A percentile compares a stretch with the other conserved stretches of the same genome.
Evolutionary conservation across 108 stramenopile species (phyloP).

Genomic region (Craspedostauros australis): DNA sequence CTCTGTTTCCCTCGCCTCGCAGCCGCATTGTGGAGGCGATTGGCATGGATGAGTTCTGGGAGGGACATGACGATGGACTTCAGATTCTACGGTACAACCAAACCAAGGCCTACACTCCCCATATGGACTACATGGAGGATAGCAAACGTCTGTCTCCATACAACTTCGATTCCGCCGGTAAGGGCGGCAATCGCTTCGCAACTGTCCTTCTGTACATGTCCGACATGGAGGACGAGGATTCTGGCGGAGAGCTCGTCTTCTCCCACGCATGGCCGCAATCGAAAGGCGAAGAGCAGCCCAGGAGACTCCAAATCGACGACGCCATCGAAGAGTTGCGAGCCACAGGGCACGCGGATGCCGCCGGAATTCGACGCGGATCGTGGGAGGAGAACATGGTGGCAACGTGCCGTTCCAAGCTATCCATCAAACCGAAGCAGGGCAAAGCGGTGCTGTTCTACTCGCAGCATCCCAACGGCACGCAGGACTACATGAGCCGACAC

Average conservation of each 20-base stretch:
- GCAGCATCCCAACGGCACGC: slow-evolving; percentile 55
- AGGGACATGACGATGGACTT: slow-evolving; percentile 82
- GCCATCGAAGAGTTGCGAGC: slow-evolving; percentile 34
- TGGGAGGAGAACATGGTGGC: slow-evolving; percentile 77
- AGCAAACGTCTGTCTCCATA: slow-evolving; percentile 12
- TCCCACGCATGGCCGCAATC: slow-evolving; percentile 39
- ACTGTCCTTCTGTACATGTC: slow-evolving; percentile 82
- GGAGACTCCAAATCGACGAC: slow-evolving; percentile 2
- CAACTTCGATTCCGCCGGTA: slow-evolving; percentile 41
- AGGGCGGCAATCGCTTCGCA: slow-evolving; percentile 76
- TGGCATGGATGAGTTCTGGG: slow-evolving; percentile 75
- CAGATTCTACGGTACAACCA: slow-evolving; percentile 87
- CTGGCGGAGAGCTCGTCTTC: slow-evolving; percentile 89
- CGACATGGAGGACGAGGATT: slow-evolving; percentile 57
- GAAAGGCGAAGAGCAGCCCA: background rate
- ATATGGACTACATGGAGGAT: slow-evolving; percentile 71
- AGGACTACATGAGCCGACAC: slow-evolving; percentile 46
- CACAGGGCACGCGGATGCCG: slow-evolving; percentile 36
- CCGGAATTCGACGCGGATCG: slow-evolving; percentile 36
- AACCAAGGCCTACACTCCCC: slow-evolving; percentile 67
- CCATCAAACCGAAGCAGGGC: slow-evolving; percentile 43
- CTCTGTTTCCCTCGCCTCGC: background rate
- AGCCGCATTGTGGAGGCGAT: slow-evolving; percentile 30
- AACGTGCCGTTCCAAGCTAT: slow-evolving; percentile 43
- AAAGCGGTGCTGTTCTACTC: slow-evolving; percentile 72